phyloP scores from a whole-genome alignment of 2,329 filamentous ascomycete genomes.

The Aquanectria penicillioides region DNA sequence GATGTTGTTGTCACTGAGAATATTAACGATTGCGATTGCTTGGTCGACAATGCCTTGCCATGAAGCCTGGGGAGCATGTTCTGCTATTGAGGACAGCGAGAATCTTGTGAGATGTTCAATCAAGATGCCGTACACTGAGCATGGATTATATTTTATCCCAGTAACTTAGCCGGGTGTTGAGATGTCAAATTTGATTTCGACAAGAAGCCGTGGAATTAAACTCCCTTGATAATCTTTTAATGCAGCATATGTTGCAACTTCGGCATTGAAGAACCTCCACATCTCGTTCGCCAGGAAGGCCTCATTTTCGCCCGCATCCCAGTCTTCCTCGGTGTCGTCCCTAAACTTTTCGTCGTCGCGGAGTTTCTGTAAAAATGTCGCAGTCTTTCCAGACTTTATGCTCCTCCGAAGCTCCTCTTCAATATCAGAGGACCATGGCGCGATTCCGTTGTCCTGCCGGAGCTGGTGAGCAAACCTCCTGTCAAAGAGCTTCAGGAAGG shows the following conservation, averaged over 20 bases:
- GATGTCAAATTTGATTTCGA: constrained; percentile 13
- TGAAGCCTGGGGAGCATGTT: constrained; percentile 1
- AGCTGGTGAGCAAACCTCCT: constrained; percentile 29
- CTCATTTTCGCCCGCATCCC: constrained; percentile 31
- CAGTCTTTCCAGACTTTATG: background rate
- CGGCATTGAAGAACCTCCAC: constrained; percentile 16
- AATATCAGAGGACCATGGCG: constrained; percentile 11
- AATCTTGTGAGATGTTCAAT: constrained; percentile 34
- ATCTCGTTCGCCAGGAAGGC: constrained; percentile 23
- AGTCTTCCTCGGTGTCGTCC: constrained; percentile 22
- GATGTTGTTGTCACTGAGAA: constrained; percentile 35
- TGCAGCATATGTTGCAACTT: constrained; percentile 29
- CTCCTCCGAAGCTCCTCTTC: background rate
- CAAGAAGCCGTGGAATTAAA: constrained; percentile 30
- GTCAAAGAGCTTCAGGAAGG: constrained; percentile 39
- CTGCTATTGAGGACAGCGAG: constrained; percentile 13
- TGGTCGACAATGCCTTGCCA: constrained; percentile 36
- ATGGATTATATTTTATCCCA: constrained; percentile 14
- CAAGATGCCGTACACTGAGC: constrained; percentile 29
- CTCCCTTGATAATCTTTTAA: constrained; percentile 30
- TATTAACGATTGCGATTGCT: constrained; percentile 26
- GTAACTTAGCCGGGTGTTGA: background rate
- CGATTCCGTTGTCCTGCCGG: constrained; percentile 22
- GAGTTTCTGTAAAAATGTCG: constrained; percentile 10
- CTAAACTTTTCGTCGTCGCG: background rate